Evolutionary conservation across 208 protist genomes (phyloP), one percentile per base, ranked within the genome.

Genomic region (Willaertia magna): DNA sequence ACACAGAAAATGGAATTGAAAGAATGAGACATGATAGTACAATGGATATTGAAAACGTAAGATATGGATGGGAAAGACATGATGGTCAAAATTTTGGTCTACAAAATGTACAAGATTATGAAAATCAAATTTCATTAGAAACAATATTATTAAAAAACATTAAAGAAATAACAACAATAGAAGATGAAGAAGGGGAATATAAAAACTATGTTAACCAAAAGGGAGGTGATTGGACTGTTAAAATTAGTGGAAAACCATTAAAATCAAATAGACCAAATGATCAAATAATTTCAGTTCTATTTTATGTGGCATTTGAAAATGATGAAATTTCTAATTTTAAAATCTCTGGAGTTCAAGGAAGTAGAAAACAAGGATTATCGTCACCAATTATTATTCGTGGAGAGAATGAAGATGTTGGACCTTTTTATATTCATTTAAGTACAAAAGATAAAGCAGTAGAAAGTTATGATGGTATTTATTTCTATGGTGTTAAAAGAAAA

Each of bases 211-310:
- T 16, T 22, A 67, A 67, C 34, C 26, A 67, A n/a, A 51, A 81
- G n/a, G 78, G 78, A 22, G 78, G 78, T 26, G 78, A 83, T 83
- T 83, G 43, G 43, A 42, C 78, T n/a, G 46, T 83, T 39, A 48
- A 46, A 55, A 40, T 83, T 49, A 43, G 4, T 20, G 78, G 78
- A 83, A 83, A 83, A 11, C 6, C 16, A 30, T 46, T 79, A 26
- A 47, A 79, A 67, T 26, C 9, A 46, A 30, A 18, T 9, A 79
- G 9, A 79, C 7, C 39, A 34, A 46, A 49, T 4, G n/a, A n/a
- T n/a, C 43, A n/a, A 83, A 42, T 4, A 4, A 42, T 83, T 47
- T 83, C 46, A 43, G 1, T 51, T 14, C 55, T 26, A 26, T 55
- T 44, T 43, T 83, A 83, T 20, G n/a, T 83, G 42, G 26, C 22